phyloP scores from a whole-genome alignment of 1,139 yeast genomes.

The Candida tetrigidarum region DNA sequence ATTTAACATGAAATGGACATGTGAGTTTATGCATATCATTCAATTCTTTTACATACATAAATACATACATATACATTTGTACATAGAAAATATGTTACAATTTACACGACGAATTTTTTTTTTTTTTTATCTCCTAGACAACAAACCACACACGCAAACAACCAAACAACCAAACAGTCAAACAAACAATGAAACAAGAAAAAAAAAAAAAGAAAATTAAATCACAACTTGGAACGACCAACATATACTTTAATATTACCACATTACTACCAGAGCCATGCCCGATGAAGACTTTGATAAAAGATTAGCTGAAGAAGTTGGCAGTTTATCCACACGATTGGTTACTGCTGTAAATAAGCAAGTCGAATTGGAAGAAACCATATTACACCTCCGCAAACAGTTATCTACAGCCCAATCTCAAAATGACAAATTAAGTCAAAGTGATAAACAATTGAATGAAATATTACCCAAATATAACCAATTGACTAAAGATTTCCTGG shows the following conservation, averaged over 20 bases:
- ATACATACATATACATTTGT: no score
- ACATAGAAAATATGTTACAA: background rate
- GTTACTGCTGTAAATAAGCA: constrained; percentile 65
- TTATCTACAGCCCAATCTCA: constrained; percentile 27
- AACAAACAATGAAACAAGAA: background rate
- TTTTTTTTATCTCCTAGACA: background rate
- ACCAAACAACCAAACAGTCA: no score
- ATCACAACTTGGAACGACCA: background rate
- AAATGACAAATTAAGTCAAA: constrained; percentile 21
- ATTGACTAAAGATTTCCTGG: constrained; percentile 37
- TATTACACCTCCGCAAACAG: constrained; percentile 38
- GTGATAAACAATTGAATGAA: constrained; percentile 32
- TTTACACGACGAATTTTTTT: background rate
- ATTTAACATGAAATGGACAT: background rate
- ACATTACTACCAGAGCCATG: background rate
- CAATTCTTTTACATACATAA: background rate
- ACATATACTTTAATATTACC: background rate
- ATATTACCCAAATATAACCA: constrained; percentile 32
- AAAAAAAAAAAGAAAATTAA: background rate
- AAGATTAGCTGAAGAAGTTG: constrained; percentile 58
- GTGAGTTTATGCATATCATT: background rate
- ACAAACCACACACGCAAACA: no score
- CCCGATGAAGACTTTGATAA: constrained; percentile 23
- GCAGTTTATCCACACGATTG: constrained; percentile 59
- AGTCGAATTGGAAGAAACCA: constrained; percentile 53